Evolutionary conservation across 2,329 filamentous ascomycete species (phyloP).

Genomic region (Didymella pinodella): DNA sequence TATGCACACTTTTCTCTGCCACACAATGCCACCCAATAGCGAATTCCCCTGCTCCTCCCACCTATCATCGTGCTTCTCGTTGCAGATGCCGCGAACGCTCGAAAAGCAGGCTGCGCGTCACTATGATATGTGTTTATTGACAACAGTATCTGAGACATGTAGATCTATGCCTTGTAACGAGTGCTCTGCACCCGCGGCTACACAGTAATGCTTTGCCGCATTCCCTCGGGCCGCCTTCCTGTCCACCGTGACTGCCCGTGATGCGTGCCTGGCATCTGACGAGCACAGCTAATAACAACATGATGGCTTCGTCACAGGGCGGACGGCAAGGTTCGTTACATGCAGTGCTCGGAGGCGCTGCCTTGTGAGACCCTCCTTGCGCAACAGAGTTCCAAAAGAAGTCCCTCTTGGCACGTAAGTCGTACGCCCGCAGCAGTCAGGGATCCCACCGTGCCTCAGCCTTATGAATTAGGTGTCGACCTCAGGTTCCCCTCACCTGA

Average conservation of each 20-base stretch:
- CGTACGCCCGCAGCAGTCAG: slow-evolving; percentile 24
- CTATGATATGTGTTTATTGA: slow-evolving; percentile 26
- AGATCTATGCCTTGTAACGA: slow-evolving; percentile 20
- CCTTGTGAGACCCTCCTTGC: slow-evolving; percentile 33
- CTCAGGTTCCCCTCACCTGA: slow-evolving; percentile 6
- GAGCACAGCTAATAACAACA: slow-evolving; percentile 12
- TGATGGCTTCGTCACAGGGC: slow-evolving; percentile 25
- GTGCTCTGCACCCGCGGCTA: slow-evolving; percentile 26
- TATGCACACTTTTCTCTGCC: slow-evolving; percentile 48
- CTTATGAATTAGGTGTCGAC: slow-evolving; percentile 40
- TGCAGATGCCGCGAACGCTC: slow-evolving; percentile 12
- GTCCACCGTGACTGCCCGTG: slow-evolving; percentile 24
- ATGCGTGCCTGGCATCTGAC: slow-evolving; percentile 34
- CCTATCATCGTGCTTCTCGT: slow-evolving; percentile 23
- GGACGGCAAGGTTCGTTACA: slow-evolving; percentile 23
- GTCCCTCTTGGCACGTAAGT: slow-evolving; percentile 29
- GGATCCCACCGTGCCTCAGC: slow-evolving; percentile 34
- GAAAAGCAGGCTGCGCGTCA: slow-evolving; percentile 31
- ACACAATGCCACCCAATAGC: slow-evolving; percentile 40
- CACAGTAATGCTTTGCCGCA: slow-evolving; percentile 22
- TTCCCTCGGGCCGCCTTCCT: slow-evolving; percentile 44
- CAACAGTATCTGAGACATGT: slow-evolving; percentile 10
- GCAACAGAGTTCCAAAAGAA: slow-evolving; percentile 21
- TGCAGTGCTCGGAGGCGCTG: slow-evolving; percentile 25
- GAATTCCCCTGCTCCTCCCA: slow-evolving; percentile 26